Conservation (phyloP, 176 grass and related monocot species). For the Triticum monococcum region DNA sequence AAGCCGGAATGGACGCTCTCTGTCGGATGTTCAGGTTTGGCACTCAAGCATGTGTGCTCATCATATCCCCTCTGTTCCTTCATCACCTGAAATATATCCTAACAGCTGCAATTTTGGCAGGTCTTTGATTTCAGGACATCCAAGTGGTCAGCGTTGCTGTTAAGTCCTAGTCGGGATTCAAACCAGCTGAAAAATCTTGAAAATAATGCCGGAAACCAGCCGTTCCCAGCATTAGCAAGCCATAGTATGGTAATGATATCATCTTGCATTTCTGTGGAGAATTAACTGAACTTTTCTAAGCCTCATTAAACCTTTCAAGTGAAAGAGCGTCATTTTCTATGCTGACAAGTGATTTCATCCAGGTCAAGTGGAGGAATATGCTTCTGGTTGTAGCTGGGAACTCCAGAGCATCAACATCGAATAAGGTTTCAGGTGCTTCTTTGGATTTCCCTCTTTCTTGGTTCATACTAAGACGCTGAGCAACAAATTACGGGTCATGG, state of each 20-base stretch:
- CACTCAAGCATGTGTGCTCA: background rate
- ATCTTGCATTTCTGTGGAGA: background rate
- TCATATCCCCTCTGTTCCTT: background rate
- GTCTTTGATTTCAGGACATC: slow-evolving; percentile 87
- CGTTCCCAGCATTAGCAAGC: slow-evolving; percentile 67
- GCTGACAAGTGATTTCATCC: slow-evolving; percentile 7
- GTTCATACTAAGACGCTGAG: background rate
- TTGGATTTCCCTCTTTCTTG: slow-evolving; percentile 17
- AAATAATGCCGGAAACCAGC: slow-evolving; percentile 24
- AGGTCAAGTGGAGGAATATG: slow-evolving; percentile 86
- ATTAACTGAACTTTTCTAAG: background rate
- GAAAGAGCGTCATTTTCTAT: background rate
- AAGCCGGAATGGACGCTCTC: slow-evolving; percentile 85
- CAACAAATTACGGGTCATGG: background rate
- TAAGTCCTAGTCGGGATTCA: slow-evolving; percentile 43
- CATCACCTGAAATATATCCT: background rate
- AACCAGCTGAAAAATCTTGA: slow-evolving; percentile 48
- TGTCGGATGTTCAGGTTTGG: slow-evolving; percentile 80
- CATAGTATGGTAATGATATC: slow-evolving; percentile 71
- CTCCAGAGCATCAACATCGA: slow-evolving; percentile 47
- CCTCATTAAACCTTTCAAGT: background rate
- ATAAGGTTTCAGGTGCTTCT: slow-evolving; percentile 73
- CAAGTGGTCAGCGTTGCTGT: slow-evolving; percentile 51
- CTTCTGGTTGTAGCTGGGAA: slow-evolving; percentile 76
- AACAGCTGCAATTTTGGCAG: slow-evolving; percentile 31